Percentiles rank a stretch among this genome's conserved stretches.
phyloP scores from a whole-genome alignment of 2,329 filamentous ascomycete genomes.

The Xylaria multiplex region DNA sequence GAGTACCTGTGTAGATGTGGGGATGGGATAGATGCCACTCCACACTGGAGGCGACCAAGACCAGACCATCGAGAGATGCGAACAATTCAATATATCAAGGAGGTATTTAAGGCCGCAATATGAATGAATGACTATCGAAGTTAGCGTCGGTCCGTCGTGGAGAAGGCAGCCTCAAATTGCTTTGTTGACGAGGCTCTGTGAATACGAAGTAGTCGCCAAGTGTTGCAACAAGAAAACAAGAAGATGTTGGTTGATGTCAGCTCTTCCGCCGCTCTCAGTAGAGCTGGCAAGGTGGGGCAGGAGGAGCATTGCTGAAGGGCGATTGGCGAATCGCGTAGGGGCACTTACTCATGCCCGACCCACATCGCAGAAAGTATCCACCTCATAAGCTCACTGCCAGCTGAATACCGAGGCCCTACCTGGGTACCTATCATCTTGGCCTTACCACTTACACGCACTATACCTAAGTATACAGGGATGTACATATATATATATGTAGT shows the following conservation, averaged over 20 bases:
- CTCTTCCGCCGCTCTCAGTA: not conserved
- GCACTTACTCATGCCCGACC: constrained; percentile 17
- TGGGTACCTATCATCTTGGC: too few relatives aligned
- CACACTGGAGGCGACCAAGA: too few relatives aligned
- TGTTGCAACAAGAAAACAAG: not conserved
- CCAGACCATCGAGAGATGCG: too few relatives aligned
- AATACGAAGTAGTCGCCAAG: constrained; percentile 2
- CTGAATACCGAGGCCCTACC: not conserved
- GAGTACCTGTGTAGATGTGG: not conserved
- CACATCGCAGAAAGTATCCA: not conserved
- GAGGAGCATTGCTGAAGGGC: not conserved
- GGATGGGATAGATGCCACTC: not conserved
- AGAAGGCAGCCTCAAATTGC: not conserved
- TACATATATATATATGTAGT: too few relatives aligned
- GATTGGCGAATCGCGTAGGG: constrained; percentile 10
- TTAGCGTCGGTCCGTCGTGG: too few relatives aligned
- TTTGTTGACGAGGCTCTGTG: not conserved
- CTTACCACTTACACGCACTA: too few relatives aligned
- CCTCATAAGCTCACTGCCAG: too few relatives aligned
- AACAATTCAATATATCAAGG: too few relatives aligned
- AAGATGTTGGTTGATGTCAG: constrained; percentile 5
- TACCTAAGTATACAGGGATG: too few relatives aligned
- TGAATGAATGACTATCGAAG: too few relatives aligned
- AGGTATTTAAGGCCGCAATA: too few relatives aligned
- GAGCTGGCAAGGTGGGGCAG: not conserved